Evolutionary conservation across 345 rosid species (phyloP).

Genomic region (Salix udensis): DNA sequence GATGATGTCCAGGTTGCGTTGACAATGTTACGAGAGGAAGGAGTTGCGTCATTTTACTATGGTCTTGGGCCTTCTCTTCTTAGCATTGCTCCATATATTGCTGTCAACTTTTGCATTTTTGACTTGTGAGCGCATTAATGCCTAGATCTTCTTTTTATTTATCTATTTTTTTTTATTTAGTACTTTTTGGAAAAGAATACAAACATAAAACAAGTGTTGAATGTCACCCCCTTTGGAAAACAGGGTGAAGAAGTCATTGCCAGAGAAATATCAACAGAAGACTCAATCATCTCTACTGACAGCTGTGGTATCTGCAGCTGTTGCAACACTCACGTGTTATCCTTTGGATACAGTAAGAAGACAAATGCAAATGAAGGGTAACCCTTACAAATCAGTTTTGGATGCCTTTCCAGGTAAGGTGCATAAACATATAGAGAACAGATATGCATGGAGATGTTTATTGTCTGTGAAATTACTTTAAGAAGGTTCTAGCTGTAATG

Average conservation of each 20-base stretch:
- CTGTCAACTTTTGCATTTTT: slow-evolving; percentile 86
- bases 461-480: background rate
- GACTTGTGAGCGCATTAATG: slow-evolving; percentile 66
- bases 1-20: slow-evolving; percentile 62
- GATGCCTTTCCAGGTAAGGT: slow-evolving; percentile 74
- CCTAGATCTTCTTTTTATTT: background rate
- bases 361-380: slow-evolving; percentile 95
- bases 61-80: slow-evolving; percentile 96
- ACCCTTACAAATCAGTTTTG: slow-evolving; percentile 78
- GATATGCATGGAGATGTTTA: background rate
- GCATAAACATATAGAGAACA: background rate
- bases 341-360: slow-evolving; percentile 94
- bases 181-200: background rate
- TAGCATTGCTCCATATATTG: slow-evolving; percentile 95
- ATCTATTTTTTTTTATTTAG: background rate
- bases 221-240: slow-evolving; percentile 12
- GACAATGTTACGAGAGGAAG: slow-evolving; percentile 93
- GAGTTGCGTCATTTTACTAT: slow-evolving; percentile 72
- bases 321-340: slow-evolving; percentile 90
- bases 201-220: background rate
- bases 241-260: slow-evolving; percentile 91
- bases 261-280: slow-evolving; percentile 68
- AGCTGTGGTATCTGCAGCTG: slow-evolving; percentile 74
- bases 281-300: slow-evolving; percentile 76
- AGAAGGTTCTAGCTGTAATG: background rate